phyloP scores from a whole-genome alignment of 1,284 basidiomycete species.

The Agaricales sp. region DNA sequence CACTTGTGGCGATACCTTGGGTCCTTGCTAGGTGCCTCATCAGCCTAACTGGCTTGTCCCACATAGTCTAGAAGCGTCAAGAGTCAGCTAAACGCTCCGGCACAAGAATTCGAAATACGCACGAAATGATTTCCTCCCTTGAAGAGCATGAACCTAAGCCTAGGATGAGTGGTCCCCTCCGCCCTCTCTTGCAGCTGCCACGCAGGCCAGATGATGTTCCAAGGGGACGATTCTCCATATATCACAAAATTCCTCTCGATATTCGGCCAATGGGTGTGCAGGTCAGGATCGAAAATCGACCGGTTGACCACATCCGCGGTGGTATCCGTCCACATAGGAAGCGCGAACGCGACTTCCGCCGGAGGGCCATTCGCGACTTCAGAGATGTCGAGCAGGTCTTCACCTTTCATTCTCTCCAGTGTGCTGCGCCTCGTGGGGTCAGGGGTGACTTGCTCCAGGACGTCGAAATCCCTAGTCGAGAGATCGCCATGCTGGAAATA shows the following conservation, averaged over 20 bases:
- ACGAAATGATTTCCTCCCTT: slow-evolving; percentile 3
- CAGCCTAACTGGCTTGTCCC: background rate
- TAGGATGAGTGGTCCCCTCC: background rate
- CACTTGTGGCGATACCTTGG: no score
- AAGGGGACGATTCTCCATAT: background rate
- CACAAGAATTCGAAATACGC: background rate
- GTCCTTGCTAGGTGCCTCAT: background rate
- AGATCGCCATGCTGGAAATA: slow-evolving; percentile 10
- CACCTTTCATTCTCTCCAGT: background rate
- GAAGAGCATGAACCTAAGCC: background rate
- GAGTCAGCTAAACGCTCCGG: background rate
- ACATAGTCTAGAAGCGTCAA: background rate
- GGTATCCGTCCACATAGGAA: background rate
- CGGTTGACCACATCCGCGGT: background rate
- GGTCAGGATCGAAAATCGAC: background rate
- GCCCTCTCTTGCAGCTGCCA: background rate
- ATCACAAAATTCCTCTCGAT: background rate
- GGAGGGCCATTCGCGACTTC: background rate
- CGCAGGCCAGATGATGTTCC: background rate
- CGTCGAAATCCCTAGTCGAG: background rate
- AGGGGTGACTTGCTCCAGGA: background rate
- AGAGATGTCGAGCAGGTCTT: background rate
- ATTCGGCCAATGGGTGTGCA: slow-evolving; percentile 1
- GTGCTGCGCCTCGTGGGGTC: background rate
- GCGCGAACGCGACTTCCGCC: background rate